A percentile compares a stretch with the other conserved stretches of the same genome.
phyloP scores from a whole-genome alignment of 1,139 yeast genomes.

The Sugiyamaella novakii region DNA sequence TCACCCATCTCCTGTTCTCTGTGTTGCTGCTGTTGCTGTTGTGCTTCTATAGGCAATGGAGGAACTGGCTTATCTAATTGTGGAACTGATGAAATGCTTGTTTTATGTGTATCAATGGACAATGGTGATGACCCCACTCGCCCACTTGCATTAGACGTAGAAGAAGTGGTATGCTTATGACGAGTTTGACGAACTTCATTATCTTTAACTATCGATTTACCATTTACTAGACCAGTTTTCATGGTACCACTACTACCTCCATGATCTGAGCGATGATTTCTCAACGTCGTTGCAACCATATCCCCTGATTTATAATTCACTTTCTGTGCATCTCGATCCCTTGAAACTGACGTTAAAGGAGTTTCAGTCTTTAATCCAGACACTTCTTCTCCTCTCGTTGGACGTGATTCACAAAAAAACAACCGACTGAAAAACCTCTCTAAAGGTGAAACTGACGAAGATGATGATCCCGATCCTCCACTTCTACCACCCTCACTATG shows the following conservation, averaged over 20 bases:
- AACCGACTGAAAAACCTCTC: conserved; percentile 18
- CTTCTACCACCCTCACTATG: neutral
- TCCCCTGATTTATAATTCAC: neutral
- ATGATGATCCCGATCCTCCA: neutral
- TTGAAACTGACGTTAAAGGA: neutral
- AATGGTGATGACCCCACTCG: too few species aligned
- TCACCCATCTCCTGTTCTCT: conserved; percentile 6
- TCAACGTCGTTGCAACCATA: neutral
- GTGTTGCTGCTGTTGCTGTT: neutral
- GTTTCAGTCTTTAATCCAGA: conserved; percentile 12
- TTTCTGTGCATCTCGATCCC: conserved; percentile 2
- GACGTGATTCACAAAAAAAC: conserved; percentile 15
- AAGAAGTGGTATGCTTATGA: neutral
- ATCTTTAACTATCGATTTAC: too few species aligned
- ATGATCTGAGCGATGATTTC: neutral
- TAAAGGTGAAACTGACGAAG: conserved; percentile 11
- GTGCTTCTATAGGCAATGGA: conserved; percentile 25
- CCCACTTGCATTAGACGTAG: neutral
- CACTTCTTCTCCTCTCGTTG: neutral
- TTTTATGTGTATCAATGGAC: too few species aligned
- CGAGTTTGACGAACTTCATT: too few species aligned
- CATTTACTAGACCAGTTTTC: too few species aligned
- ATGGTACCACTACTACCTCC: neutral
- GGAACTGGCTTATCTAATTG: conserved; percentile 32
- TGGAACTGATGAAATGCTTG: conserved; percentile 3